Evolutionary conservation across 2,329 filamentous ascomycete genomes (phyloP), one percentile per base, ranked within the genome.

Genomic region (Pseudogymnoascus sp.): DNA sequence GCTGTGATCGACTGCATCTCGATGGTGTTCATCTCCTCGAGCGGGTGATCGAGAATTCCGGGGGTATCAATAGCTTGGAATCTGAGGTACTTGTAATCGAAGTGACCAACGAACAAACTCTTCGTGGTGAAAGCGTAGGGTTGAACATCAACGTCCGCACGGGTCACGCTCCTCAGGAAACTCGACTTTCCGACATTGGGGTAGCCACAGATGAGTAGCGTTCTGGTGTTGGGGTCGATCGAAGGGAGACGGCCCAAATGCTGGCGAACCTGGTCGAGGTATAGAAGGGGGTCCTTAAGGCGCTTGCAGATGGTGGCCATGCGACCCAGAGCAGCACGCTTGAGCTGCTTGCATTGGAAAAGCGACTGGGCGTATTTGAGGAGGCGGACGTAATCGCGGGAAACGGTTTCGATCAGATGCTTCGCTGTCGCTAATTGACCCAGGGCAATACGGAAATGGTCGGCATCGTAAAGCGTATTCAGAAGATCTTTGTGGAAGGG

Each of bases 11-110:
- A 89, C 79, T 97, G 94, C 90, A 97, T 97, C 76, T 99, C 94
- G 71, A 99, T 99, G 3, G 94, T 97, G 77, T 96, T 96, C 94
- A 97, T 99, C 77, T 97, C 94, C 76, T 97, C 94, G 7, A 99
- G 83, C 34, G 92, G 92, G 73, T 99, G 94, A 69, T 99, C 94
- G 63, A 99, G 78, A 67, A 99, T 96, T 79, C 94, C 94, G n/a
- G 92, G 92, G 9, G 94, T 99, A 75, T 99, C 94, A 67, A 99
- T 96, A 26, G 91, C 92, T 77, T 92, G 88, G 76, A 91, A 91
- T 63, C 89, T 82, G 66, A 91, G 79, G 76, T 92, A 94, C 76
- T 96, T 96, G 80, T 95, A 95, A 76, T 96, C 91, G 72, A 97
- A 96, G 76, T 99, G 94, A 62, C 94, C 94, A 28, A 97, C 92